phyloP scores from a whole-genome alignment of 2,329 filamentous ascomycete species.

The Orbilia javanica region DNA sequence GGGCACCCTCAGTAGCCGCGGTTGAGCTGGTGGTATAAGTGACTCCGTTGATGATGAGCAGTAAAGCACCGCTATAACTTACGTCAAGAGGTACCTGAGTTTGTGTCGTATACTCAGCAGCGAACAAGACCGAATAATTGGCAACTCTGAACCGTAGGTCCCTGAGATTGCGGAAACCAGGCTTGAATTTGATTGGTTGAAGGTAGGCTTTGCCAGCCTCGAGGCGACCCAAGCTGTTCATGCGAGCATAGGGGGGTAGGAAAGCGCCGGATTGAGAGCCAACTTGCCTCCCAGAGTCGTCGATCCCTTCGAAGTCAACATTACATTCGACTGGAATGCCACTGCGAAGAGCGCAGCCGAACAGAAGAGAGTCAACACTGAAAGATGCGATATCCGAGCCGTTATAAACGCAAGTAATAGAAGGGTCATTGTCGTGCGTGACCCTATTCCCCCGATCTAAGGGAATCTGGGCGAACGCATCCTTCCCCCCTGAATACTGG shows the following conservation, averaged over 20 bases:
- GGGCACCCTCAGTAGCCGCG: not conserved
- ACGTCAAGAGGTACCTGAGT: conserved; percentile 28
- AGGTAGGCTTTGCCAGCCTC: conserved; percentile 43
- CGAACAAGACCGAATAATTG: conserved; percentile 34
- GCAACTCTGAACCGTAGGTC: conserved; percentile 19
- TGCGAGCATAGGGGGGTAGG: conserved; percentile 33
- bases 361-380: conserved; percentile 22
- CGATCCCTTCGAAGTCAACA: conserved; percentile 20
- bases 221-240: conserved; percentile 37
- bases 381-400: conserved; percentile 26
- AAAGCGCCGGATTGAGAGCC: conserved; percentile 11
- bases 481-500: conserved; percentile 33
- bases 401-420: conserved; percentile 3
- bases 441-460: conserved; percentile 19
- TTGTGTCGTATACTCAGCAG: not conserved
- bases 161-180: not conserved
- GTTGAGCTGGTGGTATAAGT: conserved; percentile 22
- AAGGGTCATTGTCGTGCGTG: conserved; percentile 27
- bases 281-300: not conserved
- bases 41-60: conserved; percentile 35
- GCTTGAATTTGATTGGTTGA: conserved; percentile 8
- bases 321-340: conserved; percentile 49
- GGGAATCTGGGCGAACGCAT: conserved; percentile 39
- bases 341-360: conserved; percentile 45
- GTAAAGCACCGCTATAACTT: conserved; percentile 14